phyloP scores from a whole-genome alignment of 208 protist species.

The Crithidia thermophila region DNA sequence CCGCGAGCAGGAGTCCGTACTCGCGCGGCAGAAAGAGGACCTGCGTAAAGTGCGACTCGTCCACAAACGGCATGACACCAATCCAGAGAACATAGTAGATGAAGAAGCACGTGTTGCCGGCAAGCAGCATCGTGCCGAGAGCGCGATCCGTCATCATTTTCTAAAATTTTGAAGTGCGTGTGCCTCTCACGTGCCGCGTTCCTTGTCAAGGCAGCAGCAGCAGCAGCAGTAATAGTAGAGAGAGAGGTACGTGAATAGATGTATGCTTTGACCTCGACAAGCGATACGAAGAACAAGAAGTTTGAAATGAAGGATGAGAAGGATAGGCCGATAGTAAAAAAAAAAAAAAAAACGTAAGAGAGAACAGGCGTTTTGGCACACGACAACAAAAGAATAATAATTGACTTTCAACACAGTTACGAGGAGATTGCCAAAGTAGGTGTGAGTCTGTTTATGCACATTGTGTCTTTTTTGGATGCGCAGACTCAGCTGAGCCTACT shows the following conservation, averaged over 20 bases:
- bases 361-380: neutral
- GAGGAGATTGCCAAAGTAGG: too few species aligned
- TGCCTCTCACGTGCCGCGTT: too few species aligned
- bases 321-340: neutral
- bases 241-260: too few species aligned
- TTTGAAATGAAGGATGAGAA: too few species aligned
- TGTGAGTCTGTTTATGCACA: too few species aligned
- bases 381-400: too few species aligned
- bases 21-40: slow-evolving; percentile 70
- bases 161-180: slow-evolving; percentile 3
- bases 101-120: slow-evolving; percentile 52
- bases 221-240: too few species aligned
- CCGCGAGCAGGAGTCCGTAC: slow-evolving; percentile 73
- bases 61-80: slow-evolving; percentile 81
- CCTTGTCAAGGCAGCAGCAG: too few species aligned
- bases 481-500: too few species aligned
- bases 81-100: slow-evolving; percentile 87
- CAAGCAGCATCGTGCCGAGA: slow-evolving; percentile 62
- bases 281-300: neutral
- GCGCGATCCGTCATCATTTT: slow-evolving; percentile 72
- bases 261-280: too few species aligned
- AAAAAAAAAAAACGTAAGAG: neutral
- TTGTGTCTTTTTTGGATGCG: too few species aligned
- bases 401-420: too few species aligned
- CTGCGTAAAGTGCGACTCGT: slow-evolving; percentile 81